phyloP scores from a whole-genome alignment of 2,329 filamentous ascomycete species.

The Colletotrichum neosansevieriae region DNA sequence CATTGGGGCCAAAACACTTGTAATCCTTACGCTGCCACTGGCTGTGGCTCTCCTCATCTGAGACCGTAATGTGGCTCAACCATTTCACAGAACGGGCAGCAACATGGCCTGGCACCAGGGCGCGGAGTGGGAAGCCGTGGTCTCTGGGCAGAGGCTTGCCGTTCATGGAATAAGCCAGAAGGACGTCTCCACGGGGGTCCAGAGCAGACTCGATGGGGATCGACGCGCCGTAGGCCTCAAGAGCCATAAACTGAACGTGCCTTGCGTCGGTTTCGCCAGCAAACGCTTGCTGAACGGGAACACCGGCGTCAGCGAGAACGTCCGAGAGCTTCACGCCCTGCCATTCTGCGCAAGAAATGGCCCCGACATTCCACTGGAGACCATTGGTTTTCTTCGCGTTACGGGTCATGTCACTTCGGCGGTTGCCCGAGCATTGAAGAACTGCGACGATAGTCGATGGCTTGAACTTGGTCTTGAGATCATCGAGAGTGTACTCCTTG shows the following conservation, averaged over 20 bases:
- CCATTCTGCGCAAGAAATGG: constrained; percentile 71
- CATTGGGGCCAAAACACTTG: constrained; percentile 76
- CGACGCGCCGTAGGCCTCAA: constrained; percentile 72
- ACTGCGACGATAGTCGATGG: constrained; percentile 65
- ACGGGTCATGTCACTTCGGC: constrained; percentile 69
- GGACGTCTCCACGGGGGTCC: constrained; percentile 72
- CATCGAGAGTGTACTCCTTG: constrained; percentile 64
- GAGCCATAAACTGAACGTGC: constrained; percentile 69
- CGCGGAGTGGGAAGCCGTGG: constrained; percentile 74
- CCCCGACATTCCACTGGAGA: constrained; percentile 69
- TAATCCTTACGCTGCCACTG: constrained; percentile 77
- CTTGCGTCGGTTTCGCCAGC: constrained; percentile 53
- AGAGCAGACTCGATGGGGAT: constrained; percentile 70
- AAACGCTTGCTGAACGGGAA: constrained; percentile 55
- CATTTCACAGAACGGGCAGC: constrained; percentile 78
- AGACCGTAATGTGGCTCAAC: constrained; percentile 73
- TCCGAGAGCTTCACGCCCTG: constrained; percentile 67
- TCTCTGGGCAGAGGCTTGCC: constrained; percentile 71
- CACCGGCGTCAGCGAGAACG: constrained; percentile 67
- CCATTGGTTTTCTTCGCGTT: constrained; percentile 63
- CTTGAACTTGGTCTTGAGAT: constrained; percentile 65
- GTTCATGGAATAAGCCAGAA: constrained; percentile 78
- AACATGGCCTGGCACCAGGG: constrained; percentile 73
- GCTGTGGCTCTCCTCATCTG: constrained; percentile 74
- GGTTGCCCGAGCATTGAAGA: constrained; percentile 72